phyloP scores from a whole-genome alignment of 495 filamentous ascomycete genomes.

The Lepraria neglecta region DNA sequence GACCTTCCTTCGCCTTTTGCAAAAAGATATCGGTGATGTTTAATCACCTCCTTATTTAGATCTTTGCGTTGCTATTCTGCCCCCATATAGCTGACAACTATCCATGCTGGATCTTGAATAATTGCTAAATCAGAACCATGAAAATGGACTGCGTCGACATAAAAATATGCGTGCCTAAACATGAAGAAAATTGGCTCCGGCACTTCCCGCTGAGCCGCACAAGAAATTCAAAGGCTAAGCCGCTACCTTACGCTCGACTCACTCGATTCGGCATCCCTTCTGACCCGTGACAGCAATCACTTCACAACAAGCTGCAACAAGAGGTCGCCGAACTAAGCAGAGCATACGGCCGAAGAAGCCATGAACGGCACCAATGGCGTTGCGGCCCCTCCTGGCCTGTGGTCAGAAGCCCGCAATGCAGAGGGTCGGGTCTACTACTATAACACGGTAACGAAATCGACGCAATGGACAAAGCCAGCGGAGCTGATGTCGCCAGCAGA shows the following conservation, averaged over 20 bases:
- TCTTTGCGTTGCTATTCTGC: too few species aligned
- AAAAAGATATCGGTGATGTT: too few species aligned
- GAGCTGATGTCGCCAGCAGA: constrained; percentile 84
- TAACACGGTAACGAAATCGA: constrained; percentile 77
- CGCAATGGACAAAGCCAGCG: constrained; percentile 88
- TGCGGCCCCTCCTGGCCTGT: constrained; percentile 50
- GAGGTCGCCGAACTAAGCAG: neutral
- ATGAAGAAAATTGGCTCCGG: neutral
- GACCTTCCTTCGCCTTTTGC: too few species aligned
- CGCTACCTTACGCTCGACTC: neutral
- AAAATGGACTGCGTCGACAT: too few species aligned
- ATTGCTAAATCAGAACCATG: too few species aligned
- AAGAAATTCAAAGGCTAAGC: constrained; percentile 2
- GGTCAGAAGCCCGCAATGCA: constrained; percentile 76
- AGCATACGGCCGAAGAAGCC: too few species aligned
- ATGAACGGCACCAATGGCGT: constrained; percentile 63
- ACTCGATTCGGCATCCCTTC: neutral
- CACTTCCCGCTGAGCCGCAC: constrained; percentile 18
- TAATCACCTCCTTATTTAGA: too few species aligned
- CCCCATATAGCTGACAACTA: too few species aligned
- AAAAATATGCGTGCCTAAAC: too few species aligned
- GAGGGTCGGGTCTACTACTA: constrained; percentile 94
- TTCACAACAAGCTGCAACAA: neutral
- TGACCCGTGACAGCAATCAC: neutral
- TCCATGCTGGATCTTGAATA: too few species aligned